Evolutionary conservation across 1,139 yeast genomes (phyloP), one percentile per base, ranked within the genome.

Genomic region (Yamadazyma spencermartinsiae): DNA sequence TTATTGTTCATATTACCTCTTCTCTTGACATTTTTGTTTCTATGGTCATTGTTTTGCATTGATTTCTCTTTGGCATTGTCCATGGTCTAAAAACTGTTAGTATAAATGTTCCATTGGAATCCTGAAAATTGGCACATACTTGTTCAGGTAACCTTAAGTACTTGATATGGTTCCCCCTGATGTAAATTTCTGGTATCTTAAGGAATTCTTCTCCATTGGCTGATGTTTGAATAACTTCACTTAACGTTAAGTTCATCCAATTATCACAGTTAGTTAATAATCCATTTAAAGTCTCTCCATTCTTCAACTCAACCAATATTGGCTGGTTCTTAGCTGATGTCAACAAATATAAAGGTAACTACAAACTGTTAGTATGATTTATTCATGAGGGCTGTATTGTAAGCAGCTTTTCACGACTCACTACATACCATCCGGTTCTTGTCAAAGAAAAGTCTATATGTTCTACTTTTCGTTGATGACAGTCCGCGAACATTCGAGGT

Each of bases 281-380:
- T 29, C 99, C 99, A 55, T 85, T 86, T 42, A 89, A 72, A 11
- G 94, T 82, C 56, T 88, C 97, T 24, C 98, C 97, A 41, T 85
- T 83, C 61, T 94, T 94, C 59, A 94, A 78, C 63, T 92, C 98
- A 40, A 94, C 89, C 56, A 86, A 76, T 56, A 92, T 76, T 29
- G 89, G 87, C 56, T 87, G 90, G 43, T 89, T 92, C 62, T 88
- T 90, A 15, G 96, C 90, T 40, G 96, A 87, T 39, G 94, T 88
- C 52, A 94, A 76, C 48, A 94, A 73, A 52, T 89, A 89, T 55
- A 92, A 73, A 31, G 99, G 99, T 48, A 92, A 79, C 98, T 70
- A 40, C 11, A 13, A 10, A 6, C n/a, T 3, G 48, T 43, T 41
- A 41, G 41, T 43, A 41, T 11, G n/a, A 8, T n/a, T 23, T 7